Evolutionary conservation across 352 stramenopile species (phyloP).

Genomic region (Phytophthora agathidicida): DNA sequence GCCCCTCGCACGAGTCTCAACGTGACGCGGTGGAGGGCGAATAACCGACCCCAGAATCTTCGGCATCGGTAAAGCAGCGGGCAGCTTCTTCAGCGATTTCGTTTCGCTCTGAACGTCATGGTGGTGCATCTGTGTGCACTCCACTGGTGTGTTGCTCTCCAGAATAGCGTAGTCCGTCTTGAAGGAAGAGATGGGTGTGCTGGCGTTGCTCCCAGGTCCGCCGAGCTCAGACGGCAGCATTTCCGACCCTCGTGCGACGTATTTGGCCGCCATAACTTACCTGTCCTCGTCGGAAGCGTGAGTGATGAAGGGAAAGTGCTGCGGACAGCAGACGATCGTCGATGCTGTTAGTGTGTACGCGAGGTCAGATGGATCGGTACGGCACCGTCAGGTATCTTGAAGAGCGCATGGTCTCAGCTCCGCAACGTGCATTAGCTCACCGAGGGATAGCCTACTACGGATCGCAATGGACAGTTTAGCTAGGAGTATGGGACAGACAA

Average conservation of each 20-base stretch:
- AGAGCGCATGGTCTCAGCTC: slow-evolving; percentile 12
- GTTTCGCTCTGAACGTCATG: not conserved
- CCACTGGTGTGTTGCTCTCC: slow-evolving; percentile 27
- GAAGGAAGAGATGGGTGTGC: not conserved
- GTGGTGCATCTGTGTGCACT: slow-evolving; percentile 25
- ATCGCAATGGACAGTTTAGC: not conserved
- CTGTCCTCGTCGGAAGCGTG: not conserved
- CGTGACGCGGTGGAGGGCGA: not conserved
- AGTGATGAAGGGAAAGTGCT: not conserved
- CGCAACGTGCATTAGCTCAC: not conserved
- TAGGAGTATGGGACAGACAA: slow-evolving; percentile 10
- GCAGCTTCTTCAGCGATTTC: not conserved
- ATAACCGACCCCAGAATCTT: slow-evolving; percentile 23
- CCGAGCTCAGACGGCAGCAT: not conserved
- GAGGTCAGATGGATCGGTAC: slow-evolving; percentile 6
- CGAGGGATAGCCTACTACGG: slow-evolving; percentile 1
- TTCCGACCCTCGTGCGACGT: slow-evolving; percentile 1
- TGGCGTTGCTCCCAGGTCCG: slow-evolving; percentile 1
- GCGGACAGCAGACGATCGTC: slow-evolving; percentile 1
- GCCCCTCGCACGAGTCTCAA: slow-evolving; percentile 7
- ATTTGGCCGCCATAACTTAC: slow-evolving; percentile 5
- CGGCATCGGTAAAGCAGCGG: slow-evolving; percentile 17
- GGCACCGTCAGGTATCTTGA: slow-evolving; percentile 12
- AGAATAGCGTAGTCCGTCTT: slow-evolving; percentile 29
- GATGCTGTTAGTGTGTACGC: not conserved